A percentile compares a stretch with the other conserved stretches of the same genome.
These are phyloP conservation scores for Xerocomus brunneocitrinus DNA, from an alignment of 768 basidiomycete genomes.

Conservation along the genomic window DNA sequence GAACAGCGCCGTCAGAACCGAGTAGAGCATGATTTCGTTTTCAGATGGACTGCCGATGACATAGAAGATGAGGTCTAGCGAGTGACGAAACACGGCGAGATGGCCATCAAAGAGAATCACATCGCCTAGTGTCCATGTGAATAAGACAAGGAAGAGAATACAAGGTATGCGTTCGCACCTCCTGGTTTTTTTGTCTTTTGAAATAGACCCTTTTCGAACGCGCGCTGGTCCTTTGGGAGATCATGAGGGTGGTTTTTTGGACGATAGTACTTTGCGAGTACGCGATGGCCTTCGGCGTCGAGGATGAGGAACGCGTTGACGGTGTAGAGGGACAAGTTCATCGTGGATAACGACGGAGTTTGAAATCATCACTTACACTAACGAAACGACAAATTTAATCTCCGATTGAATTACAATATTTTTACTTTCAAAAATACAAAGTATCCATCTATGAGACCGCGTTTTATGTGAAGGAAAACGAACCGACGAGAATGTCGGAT, in stretches of 20 bases:
- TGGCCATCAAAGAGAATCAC: constrained; percentile 89
- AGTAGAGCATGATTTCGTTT: constrained; percentile 94
- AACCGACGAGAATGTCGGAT: no score
- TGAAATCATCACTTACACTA: constrained; percentile 4
- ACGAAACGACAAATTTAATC: not conserved
- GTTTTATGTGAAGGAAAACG: no score
- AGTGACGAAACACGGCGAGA: constrained; percentile 90
- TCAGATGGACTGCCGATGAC: constrained; percentile 82
- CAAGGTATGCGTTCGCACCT: constrained; percentile 47
- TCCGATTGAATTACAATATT: not conserved
- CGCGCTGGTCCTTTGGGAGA: constrained; percentile 81
- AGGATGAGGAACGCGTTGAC: constrained; percentile 85
- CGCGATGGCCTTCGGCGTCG: constrained; percentile 92
- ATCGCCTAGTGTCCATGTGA: constrained; percentile 54
- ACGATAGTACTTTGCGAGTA: constrained; percentile 93
- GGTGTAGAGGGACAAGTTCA: constrained; percentile 86
- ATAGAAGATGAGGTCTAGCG: constrained; percentile 94
- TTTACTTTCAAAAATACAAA: no score
- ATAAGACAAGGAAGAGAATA: not conserved
- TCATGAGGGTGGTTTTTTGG: constrained; percentile 59
- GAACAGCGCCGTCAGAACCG: constrained; percentile 76
- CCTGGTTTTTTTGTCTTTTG: constrained; percentile 93
- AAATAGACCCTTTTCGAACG: constrained; percentile 93
- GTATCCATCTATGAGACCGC: no score
- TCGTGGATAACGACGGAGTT: constrained; percentile 19